Base-by-base conservation (phyloP, 2,329 filamentous ascomycete species). In the Pestalotiopsis sp. region DNA sequence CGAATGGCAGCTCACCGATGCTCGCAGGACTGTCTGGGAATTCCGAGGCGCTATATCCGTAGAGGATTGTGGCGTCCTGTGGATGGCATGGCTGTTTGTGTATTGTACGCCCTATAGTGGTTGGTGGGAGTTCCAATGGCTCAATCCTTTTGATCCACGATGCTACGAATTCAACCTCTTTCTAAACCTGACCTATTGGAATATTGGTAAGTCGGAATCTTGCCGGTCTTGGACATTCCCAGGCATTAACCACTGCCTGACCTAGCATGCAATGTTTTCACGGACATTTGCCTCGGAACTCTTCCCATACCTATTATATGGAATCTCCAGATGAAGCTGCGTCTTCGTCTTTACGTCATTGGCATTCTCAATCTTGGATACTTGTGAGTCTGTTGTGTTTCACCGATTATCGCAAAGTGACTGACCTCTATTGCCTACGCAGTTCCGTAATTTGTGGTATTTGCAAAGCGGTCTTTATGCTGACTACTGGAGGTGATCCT, bases 21-120 rank as follows among this genome's bases (percentile, higher is more conserved):
- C 66, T 64, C n/a, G 65, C 71, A n/a, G 70, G 52, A 11, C 60
- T 67, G 31, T 69, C 70, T n/a, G 67, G 71, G 9, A 72, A 72
- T n/a, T 66, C 64, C 23, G 64, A 31, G 2, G 20, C 11, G 25
- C 52, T n/a, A 20, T 66, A 66, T 1, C 64, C 64, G 38, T 38
- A 66, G 23, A 39, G n/a, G 23, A 66, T 66, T 20, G 64, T 66
- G 5, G 52, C 52, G 14, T 59, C 64, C 23, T 66, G 64, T n/a
- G 64, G 64, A 39, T 66, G 64, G 31, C 31, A 1, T 36, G 31
- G 31, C 31, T 36, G 6, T 36, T 36, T 36, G 31, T 36, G 7
- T 36, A 36, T 36, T 36, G 31, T 9, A 36, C 7, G 2, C 31
- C 31, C 1, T 36, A 36, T 9, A 36, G 31, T 36, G 31, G 31